phyloP scores from a whole-genome alignment of 345 rosid species.

The Mercurialis annua region DNA sequence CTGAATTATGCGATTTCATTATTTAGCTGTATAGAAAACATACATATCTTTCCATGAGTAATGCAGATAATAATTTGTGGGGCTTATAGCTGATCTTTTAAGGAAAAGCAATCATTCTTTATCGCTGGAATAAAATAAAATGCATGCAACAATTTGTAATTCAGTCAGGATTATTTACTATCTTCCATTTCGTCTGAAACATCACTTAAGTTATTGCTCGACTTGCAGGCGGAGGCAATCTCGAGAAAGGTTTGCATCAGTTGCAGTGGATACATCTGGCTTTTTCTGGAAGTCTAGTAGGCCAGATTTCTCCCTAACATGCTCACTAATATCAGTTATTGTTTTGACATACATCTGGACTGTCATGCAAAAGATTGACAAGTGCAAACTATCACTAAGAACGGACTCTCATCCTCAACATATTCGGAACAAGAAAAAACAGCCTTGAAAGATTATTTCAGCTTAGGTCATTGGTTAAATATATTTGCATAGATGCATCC shows the following conservation, averaged over 20 bases:
- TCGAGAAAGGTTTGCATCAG: constrained; percentile 58
- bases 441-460: background rate
- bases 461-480: background rate
- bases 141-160: background rate
- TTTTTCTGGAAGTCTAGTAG: constrained; percentile 25
- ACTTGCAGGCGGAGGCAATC: constrained; percentile 49
- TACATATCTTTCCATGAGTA: background rate
- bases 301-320: constrained; percentile 28
- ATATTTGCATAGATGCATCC: background rate
- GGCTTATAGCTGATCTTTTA: background rate
- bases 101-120: background rate
- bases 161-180: background rate
- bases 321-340: constrained; percentile 27
- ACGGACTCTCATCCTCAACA: background rate
- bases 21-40: background rate
- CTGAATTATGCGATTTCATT: background rate
- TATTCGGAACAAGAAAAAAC: background rate
- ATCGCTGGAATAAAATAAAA: background rate
- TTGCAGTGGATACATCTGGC: constrained; percentile 34
- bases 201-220: background rate
- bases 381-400: background rate
- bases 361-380: constrained; percentile 9
- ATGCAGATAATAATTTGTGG: background rate
- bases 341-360: constrained; percentile 10
- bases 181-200: background rate